Evolutionary conservation across 1,284 basidiomycete genomes (phyloP).

Genomic region (Tausonia pullulans): DNA sequence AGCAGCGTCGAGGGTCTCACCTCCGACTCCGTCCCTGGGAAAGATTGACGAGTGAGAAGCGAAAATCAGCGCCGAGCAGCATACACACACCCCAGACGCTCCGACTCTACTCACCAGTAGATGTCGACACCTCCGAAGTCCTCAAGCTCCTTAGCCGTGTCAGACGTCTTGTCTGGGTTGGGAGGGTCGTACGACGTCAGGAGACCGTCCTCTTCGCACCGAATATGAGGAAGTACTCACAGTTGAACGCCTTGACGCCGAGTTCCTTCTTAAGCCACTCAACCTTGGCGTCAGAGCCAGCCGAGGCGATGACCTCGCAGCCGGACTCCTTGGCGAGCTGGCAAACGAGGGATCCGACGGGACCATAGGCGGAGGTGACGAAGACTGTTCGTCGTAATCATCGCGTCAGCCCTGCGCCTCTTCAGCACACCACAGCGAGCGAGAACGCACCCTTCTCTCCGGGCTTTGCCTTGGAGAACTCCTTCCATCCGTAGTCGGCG

Average conservation of each 20-base stretch:
- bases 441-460: constrained; percentile 18
- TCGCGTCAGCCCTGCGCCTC: no score
- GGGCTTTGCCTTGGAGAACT: constrained; percentile 23
- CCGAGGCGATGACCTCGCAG: constrained; percentile 36
- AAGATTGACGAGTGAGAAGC: no score
- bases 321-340: constrained; percentile 37
- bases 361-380: constrained; percentile 26
- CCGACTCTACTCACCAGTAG: constrained; percentile 15
- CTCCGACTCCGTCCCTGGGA: constrained; percentile 24
- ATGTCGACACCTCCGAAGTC: constrained; percentile 25
- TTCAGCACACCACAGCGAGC: no score
- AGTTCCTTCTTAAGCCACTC: constrained; percentile 31
- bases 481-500: constrained; percentile 24
- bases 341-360: constrained; percentile 30
- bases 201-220: neutral
- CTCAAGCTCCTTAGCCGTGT: constrained; percentile 20
- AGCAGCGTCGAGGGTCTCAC: constrained; percentile 21
- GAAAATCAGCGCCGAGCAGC: neutral
- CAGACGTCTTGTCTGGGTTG: constrained; percentile 21
- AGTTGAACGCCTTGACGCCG: constrained; percentile 35
- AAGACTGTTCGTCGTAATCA: constrained; percentile 16
- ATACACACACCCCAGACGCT: constrained; percentile 1
- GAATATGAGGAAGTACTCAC: constrained; percentile 5
- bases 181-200: neutral
- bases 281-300: constrained; percentile 38